Evolutionary conservation across 2,329 filamentous ascomycete genomes (phyloP), one percentile per base, ranked within the genome.

Genomic region (Phyllosticta citribraziliensis): DNA sequence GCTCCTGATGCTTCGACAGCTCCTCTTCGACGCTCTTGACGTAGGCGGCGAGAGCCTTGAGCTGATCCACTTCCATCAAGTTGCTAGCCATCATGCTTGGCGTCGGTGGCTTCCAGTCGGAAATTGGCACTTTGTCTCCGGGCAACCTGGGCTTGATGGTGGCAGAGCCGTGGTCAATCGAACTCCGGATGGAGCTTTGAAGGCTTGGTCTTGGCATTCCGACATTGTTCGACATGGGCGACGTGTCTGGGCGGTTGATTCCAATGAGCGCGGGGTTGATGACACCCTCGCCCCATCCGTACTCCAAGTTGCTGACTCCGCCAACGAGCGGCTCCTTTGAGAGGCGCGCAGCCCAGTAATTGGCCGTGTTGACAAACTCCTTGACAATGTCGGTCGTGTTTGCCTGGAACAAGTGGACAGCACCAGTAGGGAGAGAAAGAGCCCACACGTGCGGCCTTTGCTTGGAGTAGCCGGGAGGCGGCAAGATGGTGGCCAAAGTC

Each of bases 341-440:
- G 33, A 97, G 80, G 57, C 94, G 84, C 2, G 94, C 93, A 70
- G 91, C 94, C 94, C 94, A 99, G 76, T 97, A 99, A 75, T 99
- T 99, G 68, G 90, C 91, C 1, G 92, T 95, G 19, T 85, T 87
- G 58, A 97, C 92, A 69, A 97, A 99, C 72, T 99, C 94, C 67
- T 88, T 88, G 67, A 92, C 89, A 68, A 97, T 96, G 68, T 99
- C 94, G 0, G 90, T 85, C 0, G 94, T 99, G 61, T 94, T 94
- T 56, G 94, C 94, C 70, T 97, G 92, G 81, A 99, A 99, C n/a
- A 99, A 82, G 72, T 99, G 94, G 0, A 99, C 92, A 0, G 93
- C 93, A 12, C 94, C 94, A 1, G 87, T 95, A 0, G 94, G 93
- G 54, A 99, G 79, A 64, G 89, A 96, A 57, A 99, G 78, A 2